phyloP scores from a whole-genome alignment of 164 flowering plant genomes.

The Chimonanthus praecox region DNA sequence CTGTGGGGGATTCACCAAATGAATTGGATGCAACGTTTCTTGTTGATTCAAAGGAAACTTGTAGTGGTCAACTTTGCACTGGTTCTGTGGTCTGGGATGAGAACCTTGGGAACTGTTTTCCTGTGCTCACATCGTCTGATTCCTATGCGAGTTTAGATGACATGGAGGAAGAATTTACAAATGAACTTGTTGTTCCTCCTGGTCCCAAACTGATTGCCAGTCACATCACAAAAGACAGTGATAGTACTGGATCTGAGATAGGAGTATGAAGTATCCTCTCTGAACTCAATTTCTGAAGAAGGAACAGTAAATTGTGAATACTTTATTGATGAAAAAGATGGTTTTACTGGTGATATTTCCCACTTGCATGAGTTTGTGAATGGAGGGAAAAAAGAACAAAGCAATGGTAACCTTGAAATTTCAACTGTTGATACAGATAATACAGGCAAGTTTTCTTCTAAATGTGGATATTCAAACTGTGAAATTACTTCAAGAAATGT shows the following conservation, averaged over 20 bases:
- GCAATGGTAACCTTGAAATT: conserved; percentile 4
- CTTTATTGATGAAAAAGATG: conserved; percentile 19
- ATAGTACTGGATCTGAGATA: conserved; percentile 1
- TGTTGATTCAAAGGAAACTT: neutral
- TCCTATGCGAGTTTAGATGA: conserved; percentile 1
- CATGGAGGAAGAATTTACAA: conserved; percentile 1
- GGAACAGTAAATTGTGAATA: conserved; percentile 25
- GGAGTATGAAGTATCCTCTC: conserved; percentile 24
- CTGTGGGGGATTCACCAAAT: conserved; percentile 10
- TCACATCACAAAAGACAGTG: neutral
- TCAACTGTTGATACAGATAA: conserved; percentile 8
- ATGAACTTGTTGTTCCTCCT: neutral
- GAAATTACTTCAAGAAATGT: conserved; percentile 3
- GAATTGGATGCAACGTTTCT: neutral
- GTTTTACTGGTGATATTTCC: conserved; percentile 3
- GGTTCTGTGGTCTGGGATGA: neutral
- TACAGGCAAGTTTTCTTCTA: neutral
- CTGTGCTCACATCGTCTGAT: neutral
- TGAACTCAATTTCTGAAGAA: conserved; percentile 24
- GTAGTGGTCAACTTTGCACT: neutral
- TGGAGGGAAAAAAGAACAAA: conserved; percentile 6
- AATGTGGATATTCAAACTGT: neutral
- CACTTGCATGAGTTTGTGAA: conserved; percentile 10
- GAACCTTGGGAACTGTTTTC: conserved; percentile 1
- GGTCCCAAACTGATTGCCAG: neutral